Conservation (phyloP, 768 basidiomycete species). For the Termitomyces sp. region DNA sequence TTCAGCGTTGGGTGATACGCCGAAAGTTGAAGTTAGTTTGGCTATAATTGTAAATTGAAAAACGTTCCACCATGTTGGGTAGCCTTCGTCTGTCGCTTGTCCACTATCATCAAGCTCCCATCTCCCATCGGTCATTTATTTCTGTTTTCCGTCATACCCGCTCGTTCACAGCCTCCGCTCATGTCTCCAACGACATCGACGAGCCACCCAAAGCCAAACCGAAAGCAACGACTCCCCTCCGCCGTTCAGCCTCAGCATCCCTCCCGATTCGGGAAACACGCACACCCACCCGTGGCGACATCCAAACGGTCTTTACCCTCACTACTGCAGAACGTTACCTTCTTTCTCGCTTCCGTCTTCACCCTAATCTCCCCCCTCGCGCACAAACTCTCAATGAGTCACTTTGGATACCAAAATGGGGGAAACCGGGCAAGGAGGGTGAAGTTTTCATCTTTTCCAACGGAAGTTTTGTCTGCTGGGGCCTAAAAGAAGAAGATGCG, state of each 20-base stretch:
- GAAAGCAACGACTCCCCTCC: constrained; percentile 76
- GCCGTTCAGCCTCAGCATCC: constrained; percentile 82
- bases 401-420: constrained; percentile 79
- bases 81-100: background rate
- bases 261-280: constrained; percentile 84
- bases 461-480: constrained; percentile 91
- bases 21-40: too few species aligned
- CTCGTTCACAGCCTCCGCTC: background rate
- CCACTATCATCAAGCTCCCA: background rate
- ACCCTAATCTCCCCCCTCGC: constrained; percentile 47
- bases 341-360: constrained; percentile 55
- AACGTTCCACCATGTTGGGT: constrained; percentile 1
- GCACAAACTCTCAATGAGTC: constrained; percentile 69
- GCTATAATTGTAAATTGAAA: too few species aligned
- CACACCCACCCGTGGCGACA: constrained; percentile 79
- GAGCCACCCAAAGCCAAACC: constrained; percentile 59
- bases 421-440: constrained; percentile 52
- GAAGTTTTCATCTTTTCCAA: constrained; percentile 89
- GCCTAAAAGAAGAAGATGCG: constrained; percentile 74
- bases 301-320: constrained; percentile 77
- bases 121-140: background rate
- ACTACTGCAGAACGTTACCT: constrained; percentile 85
- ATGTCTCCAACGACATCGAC: constrained; percentile 2
- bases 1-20: background rate
- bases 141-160: background rate